These are phyloP conservation scores for Cryoendolithus antarcticus DNA, from an alignment of 2,329 filamentous ascomycete genomes.

Conservation along the genomic window DNA sequence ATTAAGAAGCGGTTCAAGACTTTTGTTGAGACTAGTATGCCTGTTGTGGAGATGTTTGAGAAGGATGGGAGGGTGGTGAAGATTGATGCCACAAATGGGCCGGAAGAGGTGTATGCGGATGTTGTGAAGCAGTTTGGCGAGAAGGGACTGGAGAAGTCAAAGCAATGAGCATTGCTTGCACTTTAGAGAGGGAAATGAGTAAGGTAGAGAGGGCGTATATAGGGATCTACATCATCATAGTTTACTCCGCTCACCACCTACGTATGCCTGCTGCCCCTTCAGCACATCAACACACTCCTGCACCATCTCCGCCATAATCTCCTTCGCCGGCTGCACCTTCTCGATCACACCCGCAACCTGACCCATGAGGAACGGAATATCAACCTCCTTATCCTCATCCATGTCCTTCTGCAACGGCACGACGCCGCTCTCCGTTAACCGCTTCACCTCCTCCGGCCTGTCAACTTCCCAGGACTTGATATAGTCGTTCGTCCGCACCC, in stretches of 20 bases:
- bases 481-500: constrained; percentile 74
- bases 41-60: constrained; percentile 78
- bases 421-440: constrained; percentile 62
- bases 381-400: constrained; percentile 68
- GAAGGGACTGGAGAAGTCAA: constrained; percentile 25
- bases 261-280: constrained; percentile 48
- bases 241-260: constrained; percentile 34
- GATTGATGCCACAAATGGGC: constrained; percentile 57
- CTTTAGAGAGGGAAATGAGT: too few species aligned
- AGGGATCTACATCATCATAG: constrained; percentile 21
- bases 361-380: constrained; percentile 84
- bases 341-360: constrained; percentile 73
- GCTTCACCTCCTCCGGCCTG: constrained; percentile 59
- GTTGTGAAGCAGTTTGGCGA: constrained; percentile 37
- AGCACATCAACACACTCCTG: constrained; percentile 58
- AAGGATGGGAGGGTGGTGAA: constrained; percentile 66
- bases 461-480: constrained; percentile 63
- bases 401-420: constrained; percentile 75
- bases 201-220: too few species aligned
- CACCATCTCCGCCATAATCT: constrained; percentile 89
- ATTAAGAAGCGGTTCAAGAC: constrained; percentile 94
- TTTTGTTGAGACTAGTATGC: constrained; percentile 95
- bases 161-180: too few species aligned
- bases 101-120: constrained; percentile 51
- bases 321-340: constrained; percentile 65